Base-by-base conservation (phyloP, 805 yeast genomes). In the Candida odintsovae region DNA sequence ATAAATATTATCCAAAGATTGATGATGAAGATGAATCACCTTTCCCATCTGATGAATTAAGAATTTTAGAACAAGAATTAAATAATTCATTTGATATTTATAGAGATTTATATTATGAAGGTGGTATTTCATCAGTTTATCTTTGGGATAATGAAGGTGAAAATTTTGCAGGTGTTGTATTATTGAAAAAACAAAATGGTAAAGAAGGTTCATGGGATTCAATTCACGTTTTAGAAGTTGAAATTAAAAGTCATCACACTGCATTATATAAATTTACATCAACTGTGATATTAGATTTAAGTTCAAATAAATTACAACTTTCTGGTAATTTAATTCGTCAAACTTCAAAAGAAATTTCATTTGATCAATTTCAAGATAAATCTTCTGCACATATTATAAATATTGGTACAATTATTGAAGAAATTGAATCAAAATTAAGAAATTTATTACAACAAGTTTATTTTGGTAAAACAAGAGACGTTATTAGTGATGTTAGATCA, bases 81-180 rank as follows among this genome's bases (percentile, higher is more conserved):
- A 94, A 92, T 64, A 92, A 88, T 52, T 86, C 96, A 4, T 88
- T 92, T 62, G 97, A 90, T 58, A 77, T 92, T 33, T 92, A 94
- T 69, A 76, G 97, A 54, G 99, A 94, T 62, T 69, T 92, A 56
- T 92, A 92, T 69, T 92, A 90, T 64, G 98, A 90, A 65, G 97
- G 97, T 36, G 99, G 98, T 20, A 72, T 86, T 36, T 83, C 94
- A 2, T 81, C 90, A 47, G 95, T 86, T 16, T 92, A 94, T 62
- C 70, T 94, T 43, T 92, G 99, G 99, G 97, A 90, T 57, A 73
- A 79, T 20, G 59, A 80, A 31, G 88, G 78, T 13, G 83, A 76
- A 20, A 72, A 86, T 1, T 89, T 92, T 70, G 97, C 97, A 4
- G 98, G 98, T 19, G 97, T 90, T 6, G 90, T 82, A 15, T 72